Conservation (phyloP, 129 eudicot genomes). For the Centaurea solstitialis region DNA sequence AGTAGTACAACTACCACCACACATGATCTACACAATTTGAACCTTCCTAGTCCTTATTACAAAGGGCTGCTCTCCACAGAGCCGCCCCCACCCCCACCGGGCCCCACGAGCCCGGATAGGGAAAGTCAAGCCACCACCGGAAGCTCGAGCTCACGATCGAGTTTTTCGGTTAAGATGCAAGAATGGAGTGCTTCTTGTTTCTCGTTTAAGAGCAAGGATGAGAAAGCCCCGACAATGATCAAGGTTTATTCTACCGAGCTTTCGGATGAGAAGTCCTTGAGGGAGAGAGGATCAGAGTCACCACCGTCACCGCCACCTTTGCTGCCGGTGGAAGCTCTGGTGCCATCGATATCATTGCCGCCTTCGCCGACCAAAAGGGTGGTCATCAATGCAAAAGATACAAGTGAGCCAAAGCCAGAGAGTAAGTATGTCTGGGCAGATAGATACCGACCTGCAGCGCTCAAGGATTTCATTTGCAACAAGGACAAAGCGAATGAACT, state of each 20-base stretch:
- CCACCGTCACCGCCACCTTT: constrained; percentile 25
- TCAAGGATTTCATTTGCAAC: constrained; percentile 70
- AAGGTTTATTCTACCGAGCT: constrained; percentile 25
- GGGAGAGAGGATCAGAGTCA: constrained; percentile 75
- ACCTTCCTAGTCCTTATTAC: constrained; percentile 34
- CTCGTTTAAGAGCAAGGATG: constrained; percentile 27
- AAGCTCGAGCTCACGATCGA: constrained; percentile 43
- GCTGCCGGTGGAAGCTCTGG: background rate
- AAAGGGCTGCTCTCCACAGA: constrained; percentile 38
- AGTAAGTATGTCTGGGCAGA: constrained; percentile 63
- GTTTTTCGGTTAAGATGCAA: constrained; percentile 50
- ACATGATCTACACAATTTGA: constrained; percentile 17
- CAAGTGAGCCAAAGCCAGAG: constrained; percentile 27
- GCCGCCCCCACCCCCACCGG: constrained; percentile 10
- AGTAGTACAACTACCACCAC: no score
- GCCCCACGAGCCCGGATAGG: constrained; percentile 42
- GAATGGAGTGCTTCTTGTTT: constrained; percentile 61
- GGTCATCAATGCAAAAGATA: constrained; percentile 26
- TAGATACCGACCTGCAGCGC: constrained; percentile 46
- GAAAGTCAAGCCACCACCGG: constrained; percentile 46
- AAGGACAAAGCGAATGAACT: constrained; percentile 51
- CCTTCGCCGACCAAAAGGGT: constrained; percentile 14
- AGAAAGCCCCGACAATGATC: constrained; percentile 25
- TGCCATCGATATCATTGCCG: constrained; percentile 4
- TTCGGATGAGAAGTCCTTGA: constrained; percentile 64